Conservation (phyloP, 768 basidiomycete genomes). For the Xerocomus spinulosus region DNA sequence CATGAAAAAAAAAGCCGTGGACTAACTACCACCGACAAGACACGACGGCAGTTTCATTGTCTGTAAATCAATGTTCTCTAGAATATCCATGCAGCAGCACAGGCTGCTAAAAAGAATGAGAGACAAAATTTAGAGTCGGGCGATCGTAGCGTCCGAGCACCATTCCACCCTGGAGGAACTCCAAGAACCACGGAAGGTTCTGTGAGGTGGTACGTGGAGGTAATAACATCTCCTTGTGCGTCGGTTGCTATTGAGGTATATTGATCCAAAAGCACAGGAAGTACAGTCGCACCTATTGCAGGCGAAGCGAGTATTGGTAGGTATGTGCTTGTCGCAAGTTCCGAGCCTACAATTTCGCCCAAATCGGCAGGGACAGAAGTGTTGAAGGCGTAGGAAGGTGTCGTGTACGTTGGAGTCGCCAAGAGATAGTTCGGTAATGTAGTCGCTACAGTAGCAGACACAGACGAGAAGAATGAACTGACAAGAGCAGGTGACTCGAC, state of each 20-base stretch:
- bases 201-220: slow-evolving; percentile 47
- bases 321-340: slow-evolving; percentile 72
- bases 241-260: slow-evolving; percentile 58
- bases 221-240: slow-evolving; percentile 47
- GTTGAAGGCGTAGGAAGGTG: slow-evolving; percentile 66
- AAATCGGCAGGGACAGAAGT: slow-evolving; percentile 52
- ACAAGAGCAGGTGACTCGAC: slow-evolving; percentile 41
- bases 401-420: slow-evolving; percentile 57
- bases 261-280: slow-evolving; percentile 53
- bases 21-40: neutral
- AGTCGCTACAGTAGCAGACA: slow-evolving; percentile 61
- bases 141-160: slow-evolving; percentile 7
- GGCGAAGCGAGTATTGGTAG: slow-evolving; percentile 46
- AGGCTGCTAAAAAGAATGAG: slow-evolving; percentile 11
- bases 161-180: slow-evolving; percentile 55
- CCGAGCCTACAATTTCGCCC: slow-evolving; percentile 54
- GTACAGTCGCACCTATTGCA: slow-evolving; percentile 44
- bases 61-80: too few relatives aligned
- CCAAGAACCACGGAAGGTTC: slow-evolving; percentile 54
- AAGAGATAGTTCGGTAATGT: slow-evolving; percentile 69
- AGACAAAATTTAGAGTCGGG: slow-evolving; percentile 10
- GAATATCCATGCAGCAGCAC: slow-evolving; percentile 11
- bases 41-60: too few relatives aligned
- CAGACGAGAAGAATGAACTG: slow-evolving; percentile 52
- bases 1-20: neutral